Base-by-base conservation (phyloP, 73 alveolate genomes). In the Blepharisma japonicum region DNA sequence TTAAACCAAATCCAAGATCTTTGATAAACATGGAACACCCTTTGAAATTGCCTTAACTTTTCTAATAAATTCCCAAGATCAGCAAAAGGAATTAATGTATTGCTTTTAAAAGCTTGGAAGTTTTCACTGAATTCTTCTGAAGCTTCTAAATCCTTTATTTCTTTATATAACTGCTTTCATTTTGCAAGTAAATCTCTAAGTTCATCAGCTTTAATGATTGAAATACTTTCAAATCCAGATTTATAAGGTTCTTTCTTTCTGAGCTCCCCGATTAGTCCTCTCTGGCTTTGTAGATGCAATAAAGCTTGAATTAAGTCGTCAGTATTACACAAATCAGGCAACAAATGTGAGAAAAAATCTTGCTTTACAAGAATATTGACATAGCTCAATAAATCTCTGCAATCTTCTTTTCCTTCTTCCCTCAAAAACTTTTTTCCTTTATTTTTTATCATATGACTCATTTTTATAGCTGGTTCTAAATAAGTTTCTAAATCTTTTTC, bases 221-320 rank as follows among this genome's bases (percentile, higher is more conserved):
- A 20, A 20, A 61, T 61, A 2, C 47, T 61, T 61, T n/a, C 39
- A 61, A 61, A 39, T 8, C 46, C 74, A 20, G 74, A 61, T 11
- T 25, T 14, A 25, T 61, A 61, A 0, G 74, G 74, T 61, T 61
- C 74, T 18, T 18, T n/a, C 46, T 61, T 61, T 61, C 23, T 61
- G 18, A 61, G 74, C 46, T 61, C 74, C 14, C 14, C 14, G 5
- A 18, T 8, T 14, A 61, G 48, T 14, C 18, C 14, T 61, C 23
- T 61, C 11, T 61, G 74, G 46, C 74, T 61, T 61, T 61, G 74
- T n/a, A 61, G 74, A 61, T 61, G 74, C 48, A 61, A 14, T n/a
- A 61, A 14, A 9, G 74, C 74, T 8, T 61, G 23, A 25, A 61
- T 39, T 2, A 61, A 39, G 48, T 61, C 74, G 48, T 61, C 74